Conservation (phyloP, 2,329 filamentous ascomycete genomes). For the Aspergillus luchuensis region DNA sequence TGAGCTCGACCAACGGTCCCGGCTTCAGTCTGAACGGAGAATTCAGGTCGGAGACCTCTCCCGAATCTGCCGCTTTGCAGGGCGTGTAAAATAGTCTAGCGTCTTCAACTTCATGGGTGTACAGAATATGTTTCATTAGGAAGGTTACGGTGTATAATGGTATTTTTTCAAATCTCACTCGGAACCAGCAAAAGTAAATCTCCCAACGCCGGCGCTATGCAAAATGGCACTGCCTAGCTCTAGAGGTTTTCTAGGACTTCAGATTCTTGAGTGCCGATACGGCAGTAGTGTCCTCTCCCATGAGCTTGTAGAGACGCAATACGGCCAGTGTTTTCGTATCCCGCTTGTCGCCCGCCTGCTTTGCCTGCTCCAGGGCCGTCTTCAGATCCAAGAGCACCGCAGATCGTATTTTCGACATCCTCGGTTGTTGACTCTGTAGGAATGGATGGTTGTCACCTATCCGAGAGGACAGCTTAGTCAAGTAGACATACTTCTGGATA, state of each 20-base stretch:
- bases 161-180: constrained; percentile 34
- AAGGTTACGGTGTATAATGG: constrained; percentile 45
- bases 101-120: constrained; percentile 39
- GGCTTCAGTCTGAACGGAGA: constrained; percentile 84
- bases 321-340: constrained; percentile 55
- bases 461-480: constrained; percentile 54
- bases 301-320: constrained; percentile 61
- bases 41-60: constrained; percentile 65
- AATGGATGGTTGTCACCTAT: constrained; percentile 65
- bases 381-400: constrained; percentile 67
- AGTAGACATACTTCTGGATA: constrained; percentile 59
- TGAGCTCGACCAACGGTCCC: constrained; percentile 85
- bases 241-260: constrained; percentile 18
- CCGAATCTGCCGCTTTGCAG: constrained; percentile 52
- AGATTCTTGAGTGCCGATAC: constrained; percentile 57
- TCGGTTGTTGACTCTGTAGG: constrained; percentile 57
- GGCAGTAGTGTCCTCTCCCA: constrained; percentile 63
- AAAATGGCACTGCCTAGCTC: constrained; percentile 12
- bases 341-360: constrained; percentile 36
- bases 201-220: constrained; percentile 51
- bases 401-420: constrained; percentile 60
- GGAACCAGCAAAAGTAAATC: constrained; percentile 15
- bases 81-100: constrained; percentile 54
- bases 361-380: constrained; percentile 62
- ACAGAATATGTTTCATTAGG: constrained; percentile 48